These are phyloP conservation scores for Osmanthus fragrans DNA, from an alignment of 257 asterid species.

Conservation along the genomic window DNA sequence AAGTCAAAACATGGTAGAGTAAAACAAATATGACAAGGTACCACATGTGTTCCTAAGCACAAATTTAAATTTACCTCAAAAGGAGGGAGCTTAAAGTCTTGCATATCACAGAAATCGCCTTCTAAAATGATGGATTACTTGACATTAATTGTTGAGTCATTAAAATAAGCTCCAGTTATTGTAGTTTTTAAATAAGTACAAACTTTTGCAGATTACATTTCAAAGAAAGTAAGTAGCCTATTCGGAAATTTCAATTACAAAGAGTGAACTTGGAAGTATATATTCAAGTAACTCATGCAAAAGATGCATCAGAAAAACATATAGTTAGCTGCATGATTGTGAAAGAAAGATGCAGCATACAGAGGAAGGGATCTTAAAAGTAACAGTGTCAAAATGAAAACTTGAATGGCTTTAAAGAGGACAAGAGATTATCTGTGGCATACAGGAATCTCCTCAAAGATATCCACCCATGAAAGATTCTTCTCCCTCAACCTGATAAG, in stretches of 20 bases:
- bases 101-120: slow-evolving; percentile 2
- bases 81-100: neutral
- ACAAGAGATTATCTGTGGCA: slow-evolving; percentile 24
- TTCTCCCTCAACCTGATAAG: slow-evolving; percentile 83
- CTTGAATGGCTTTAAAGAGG: slow-evolving; percentile 11
- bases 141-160: neutral
- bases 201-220: neutral
- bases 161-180: neutral
- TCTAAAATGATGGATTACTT: neutral
- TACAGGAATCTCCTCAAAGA: slow-evolving; percentile 98
- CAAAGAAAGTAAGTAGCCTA: neutral
- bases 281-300: neutral
- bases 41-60: too few relatives aligned
- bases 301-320: neutral
- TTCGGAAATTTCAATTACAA: neutral
- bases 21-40: neutral
- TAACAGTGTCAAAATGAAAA: neutral
- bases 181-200: neutral
- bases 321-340: neutral
- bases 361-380: neutral
- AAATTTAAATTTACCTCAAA: neutral
- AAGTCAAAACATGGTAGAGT: neutral
- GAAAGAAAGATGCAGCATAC: neutral
- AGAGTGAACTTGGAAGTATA: neutral
- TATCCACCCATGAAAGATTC: slow-evolving; percentile 96